Evolutionary conservation across 129 eudicot species (phyloP), one percentile per base, ranked within the genome.

Genomic region (Tagetes erecta): DNA sequence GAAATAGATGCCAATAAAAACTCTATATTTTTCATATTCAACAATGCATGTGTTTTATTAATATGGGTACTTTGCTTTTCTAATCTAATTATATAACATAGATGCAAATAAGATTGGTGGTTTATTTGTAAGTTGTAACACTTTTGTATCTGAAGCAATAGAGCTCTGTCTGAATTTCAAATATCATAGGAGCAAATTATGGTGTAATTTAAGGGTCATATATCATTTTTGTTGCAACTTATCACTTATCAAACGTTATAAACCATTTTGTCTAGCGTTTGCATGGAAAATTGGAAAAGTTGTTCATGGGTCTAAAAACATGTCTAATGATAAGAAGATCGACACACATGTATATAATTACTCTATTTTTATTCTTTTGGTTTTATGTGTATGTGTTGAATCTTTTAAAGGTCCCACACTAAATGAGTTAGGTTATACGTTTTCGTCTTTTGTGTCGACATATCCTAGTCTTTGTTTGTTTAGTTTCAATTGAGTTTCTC

Each of bases 1-100:
- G 62, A 79, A 12, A 79, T 79, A 55, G 52, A 55, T 79, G 83
- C 74, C 73, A 72, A 79, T 79, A 72, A 46, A 55, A 63, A 38
- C 55, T 69, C 59, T 34, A 36, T 7, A 20, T 62, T 45, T 64
- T 66, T 72, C 53, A 46, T 77, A 67, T 72, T 53, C 37, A 65
- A 67, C 69, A 37, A 47, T 60, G 60, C 64, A 58, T 63, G 6
- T 30, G 27, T 50, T 46, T 62, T 3, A 11, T 76, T 76, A 46
- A 46, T 44, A 34, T 14, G 58, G 33, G 50, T 58, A 11, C n/a
- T 64, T 7, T 64, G 27, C 27, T 33, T 8, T 33, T 30, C n/a
- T 33, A 30, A 58, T 34, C 0, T 58, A 58, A 8, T 55, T 20
- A 20, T 20, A 20, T 20, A 20, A 20, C 27, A 20, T 20, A 20